Conservation (phyloP, 2,329 filamentous ascomycete species). For the Cladophialophora exuberans region DNA sequence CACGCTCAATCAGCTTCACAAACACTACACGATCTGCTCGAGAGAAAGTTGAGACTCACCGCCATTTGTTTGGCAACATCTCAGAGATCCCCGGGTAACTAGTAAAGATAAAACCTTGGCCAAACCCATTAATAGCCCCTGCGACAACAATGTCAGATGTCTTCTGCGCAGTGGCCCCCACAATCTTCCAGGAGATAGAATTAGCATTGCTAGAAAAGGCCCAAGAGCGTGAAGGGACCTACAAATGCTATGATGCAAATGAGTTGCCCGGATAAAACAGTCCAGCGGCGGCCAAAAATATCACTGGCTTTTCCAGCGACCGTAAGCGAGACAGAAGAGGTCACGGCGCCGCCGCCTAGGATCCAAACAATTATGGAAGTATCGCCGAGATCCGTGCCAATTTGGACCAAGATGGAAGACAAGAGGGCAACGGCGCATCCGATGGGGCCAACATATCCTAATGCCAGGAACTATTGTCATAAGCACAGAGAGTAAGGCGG, state of each 20-base stretch:
- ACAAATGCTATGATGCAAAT: conserved; percentile 41
- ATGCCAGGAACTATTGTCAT: conserved; percentile 21
- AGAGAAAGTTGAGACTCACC: conserved; percentile 44
- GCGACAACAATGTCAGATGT: no score
- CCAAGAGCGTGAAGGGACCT: no score
- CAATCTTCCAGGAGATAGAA: no score
- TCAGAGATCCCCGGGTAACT: conserved; percentile 42
- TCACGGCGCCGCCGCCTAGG: conserved; percentile 15
- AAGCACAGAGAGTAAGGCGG: no score
- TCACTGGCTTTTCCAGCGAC: conserved; percentile 41
- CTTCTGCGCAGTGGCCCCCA: no score
- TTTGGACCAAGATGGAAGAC: conserved; percentile 22
- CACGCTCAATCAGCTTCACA: neutral
- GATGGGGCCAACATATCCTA: conserved; percentile 33
- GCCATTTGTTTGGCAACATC: conserved; percentile 44
- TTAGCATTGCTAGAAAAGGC: no score
- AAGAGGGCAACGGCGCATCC: conserved; percentile 37
- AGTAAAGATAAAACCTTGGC: no score
- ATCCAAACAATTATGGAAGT: conserved; percentile 15
- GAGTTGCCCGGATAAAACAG: conserved; percentile 36
- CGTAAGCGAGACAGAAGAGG: conserved; percentile 26
- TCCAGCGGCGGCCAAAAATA: conserved; percentile 42
- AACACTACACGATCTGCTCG: neutral
- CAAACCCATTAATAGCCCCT: no score
- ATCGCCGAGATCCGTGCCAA: conserved; percentile 23